Base-by-base conservation (phyloP, 345 rosid genomes). In the Salix koriyanagi region DNA sequence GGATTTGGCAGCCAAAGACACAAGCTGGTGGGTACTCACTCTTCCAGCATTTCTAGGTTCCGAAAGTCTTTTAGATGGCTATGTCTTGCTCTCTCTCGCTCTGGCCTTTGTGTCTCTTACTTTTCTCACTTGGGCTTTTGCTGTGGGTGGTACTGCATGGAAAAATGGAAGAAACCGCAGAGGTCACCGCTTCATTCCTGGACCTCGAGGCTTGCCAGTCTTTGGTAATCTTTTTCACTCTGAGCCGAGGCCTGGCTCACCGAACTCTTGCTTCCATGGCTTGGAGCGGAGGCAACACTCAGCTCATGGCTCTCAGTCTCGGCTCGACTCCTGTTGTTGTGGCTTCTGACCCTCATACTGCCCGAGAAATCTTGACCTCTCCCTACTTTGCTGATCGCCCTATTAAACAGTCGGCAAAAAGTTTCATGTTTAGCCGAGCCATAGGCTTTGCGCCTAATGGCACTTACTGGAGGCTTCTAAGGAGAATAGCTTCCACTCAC, bases 361-460 rank as follows among this genome's bases (percentile, higher is more conserved):
- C 98, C 37, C 86, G 86, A 0, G 98, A 94, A 86, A 87, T 94
- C 80, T 74, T 94, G 73, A 85, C 88, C 34, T 91, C 97, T 1
- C 81, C 88, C 25, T 75, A 75, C 76, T 94, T 94, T 36, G 88
- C 97, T 12, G 90, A 94, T 88, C 94, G 98, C 70, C 98, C 97
- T 9, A 71, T 94, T 76, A 94, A 92, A 82, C 91, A 81, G 79
- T 92, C 98, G 4, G 98, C 95, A 48, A 82, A 85, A 54, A 84
- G 89, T 64, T 89, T 94, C 67, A 89, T 94, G 97, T 94, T 94
- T 81, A 77, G 86, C 76, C 88, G 95, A 36, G 98, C 98, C 77
- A 94, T 94, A 34, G 98, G 98, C 39, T 94, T 94, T 48, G 97
- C 98, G 3, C 97, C 97, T 4, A 89, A 86, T 74, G 98, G 98